Percentiles rank a stretch among this genome's conserved stretches.
phyloP scores from a whole-genome alignment of 2,329 filamentous ascomycete species.

The Knoxdaviesia proteae region DNA sequence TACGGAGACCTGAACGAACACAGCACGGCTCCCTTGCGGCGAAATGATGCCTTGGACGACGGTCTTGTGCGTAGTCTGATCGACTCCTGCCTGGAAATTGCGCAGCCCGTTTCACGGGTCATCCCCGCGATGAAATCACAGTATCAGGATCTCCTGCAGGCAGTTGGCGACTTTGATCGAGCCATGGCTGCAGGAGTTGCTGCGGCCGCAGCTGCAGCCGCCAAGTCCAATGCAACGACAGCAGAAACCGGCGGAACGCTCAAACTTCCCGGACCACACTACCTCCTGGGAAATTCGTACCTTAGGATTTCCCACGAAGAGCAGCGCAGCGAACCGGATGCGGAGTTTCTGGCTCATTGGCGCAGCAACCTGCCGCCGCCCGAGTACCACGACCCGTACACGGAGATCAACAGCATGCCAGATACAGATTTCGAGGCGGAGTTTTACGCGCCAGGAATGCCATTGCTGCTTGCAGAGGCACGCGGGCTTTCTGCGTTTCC shows the following conservation, averaged over 20 bases:
- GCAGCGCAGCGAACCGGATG: neutral
- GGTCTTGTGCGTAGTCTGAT: conserved; percentile 13
- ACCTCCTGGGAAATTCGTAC: conserved; percentile 2
- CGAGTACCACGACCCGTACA: conserved; percentile 1
- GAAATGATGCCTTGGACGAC: conserved; percentile 12
- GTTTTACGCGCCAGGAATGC: conserved; percentile 5
- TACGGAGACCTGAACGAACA: conserved; percentile 14
- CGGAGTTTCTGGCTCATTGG: neutral
- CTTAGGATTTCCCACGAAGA: neutral
- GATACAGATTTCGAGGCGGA: conserved; percentile 4
- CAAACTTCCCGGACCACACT: conserved; percentile 1
- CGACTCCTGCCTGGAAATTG: conserved; percentile 13
- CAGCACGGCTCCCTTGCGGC: conserved; percentile 17
- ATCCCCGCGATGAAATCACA: conserved; percentile 7
- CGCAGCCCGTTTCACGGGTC: conserved; percentile 11
- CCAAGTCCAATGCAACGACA: neutral
- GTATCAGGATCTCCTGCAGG: conserved; percentile 4
- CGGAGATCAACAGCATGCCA: neutral
- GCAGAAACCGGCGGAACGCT: neutral
- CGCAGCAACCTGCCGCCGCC: neutral
- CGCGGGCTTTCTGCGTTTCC: conserved; percentile 5
- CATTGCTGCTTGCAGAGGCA: conserved; percentile 5
- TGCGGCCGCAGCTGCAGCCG: conserved; percentile 1
- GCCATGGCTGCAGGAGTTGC: neutral
- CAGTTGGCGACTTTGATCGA: conserved; percentile 5